Base-by-base conservation (phyloP, 371 early-diverging fungal genomes). In the Apophysomyces elegans region DNA sequence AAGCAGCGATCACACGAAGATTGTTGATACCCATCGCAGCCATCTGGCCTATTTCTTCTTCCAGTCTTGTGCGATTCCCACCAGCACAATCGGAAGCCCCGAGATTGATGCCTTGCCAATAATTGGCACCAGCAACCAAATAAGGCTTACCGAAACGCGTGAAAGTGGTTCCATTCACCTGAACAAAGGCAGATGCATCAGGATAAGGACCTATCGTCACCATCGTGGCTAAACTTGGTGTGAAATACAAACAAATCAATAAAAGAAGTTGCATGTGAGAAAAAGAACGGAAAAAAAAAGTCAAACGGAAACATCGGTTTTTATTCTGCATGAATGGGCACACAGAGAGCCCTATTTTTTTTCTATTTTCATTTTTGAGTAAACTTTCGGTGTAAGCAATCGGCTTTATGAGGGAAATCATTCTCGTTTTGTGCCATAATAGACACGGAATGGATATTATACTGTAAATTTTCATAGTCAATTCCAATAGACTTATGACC, bases 61-160 rank as follows among this genome's bases (percentile, higher is more conserved):
- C 64, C 18, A 90, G 69, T 1, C 89, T 84, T 3, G 61, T 32
- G 37, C 84, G 79, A 68, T 88, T 65, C 13, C 88, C 84, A 59
- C 84, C 85, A 12, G 54, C 38, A 12, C 62, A 66, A 13, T 65
- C 44, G 7, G 60, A 58, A 11, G 78, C 75, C 26, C 84, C 88
- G n/a, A 90, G 74, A 68, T 88, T 86, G 83, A 90, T 89, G 9
- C 88, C 90, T 60, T 90, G 87, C 90, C 90, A 90, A 63, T 89
- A 90, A 66, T 90, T 90, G 58, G 90, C 88, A 4, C 88, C 86
- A 3, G 67, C 73, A 1, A 88, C 68, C 4, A 62, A 59, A 59
- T 84, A 81, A 4, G 65, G 59, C 37, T 73, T 59, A 9, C 73
- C 76, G 47, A 78, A 37, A 0, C 62, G 69, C 32, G 43, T 64